phyloP scores from a whole-genome alignment of 176 grass and related monocot genomes.

The Cenchrus americanus region DNA sequence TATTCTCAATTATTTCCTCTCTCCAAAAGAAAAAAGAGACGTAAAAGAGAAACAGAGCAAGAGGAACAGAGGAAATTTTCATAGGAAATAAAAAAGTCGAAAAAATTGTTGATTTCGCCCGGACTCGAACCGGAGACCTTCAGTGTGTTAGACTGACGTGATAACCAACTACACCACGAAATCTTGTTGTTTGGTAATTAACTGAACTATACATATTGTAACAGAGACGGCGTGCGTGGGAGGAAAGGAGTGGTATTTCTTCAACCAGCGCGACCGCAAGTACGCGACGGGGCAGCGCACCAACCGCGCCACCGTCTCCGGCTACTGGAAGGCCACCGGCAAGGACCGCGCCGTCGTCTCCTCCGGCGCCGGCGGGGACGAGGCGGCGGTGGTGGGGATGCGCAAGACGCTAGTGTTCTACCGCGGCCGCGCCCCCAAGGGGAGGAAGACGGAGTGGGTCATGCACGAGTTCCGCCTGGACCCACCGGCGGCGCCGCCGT shows the following conservation, averaged over 20 bases:
- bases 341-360: constrained; percentile 51
- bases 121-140: constrained; percentile 77
- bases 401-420: constrained; percentile 87
- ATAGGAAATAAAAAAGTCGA: background rate
- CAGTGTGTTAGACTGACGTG: constrained; percentile 88
- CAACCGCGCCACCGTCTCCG: constrained; percentile 67
- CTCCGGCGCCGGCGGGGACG: background rate
- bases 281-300: constrained; percentile 71
- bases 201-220: no score
- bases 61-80: background rate
- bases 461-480: constrained; percentile 77
- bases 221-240: constrained; percentile 40
- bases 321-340: constrained; percentile 77
- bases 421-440: constrained; percentile 64
- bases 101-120: constrained; percentile 49
- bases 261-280: constrained; percentile 72
- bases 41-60: background rate
- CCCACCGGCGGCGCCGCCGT: background rate
- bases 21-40: background rate
- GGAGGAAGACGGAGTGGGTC: constrained; percentile 72
- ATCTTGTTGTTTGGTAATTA: background rate
- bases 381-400: constrained; percentile 47
- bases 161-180: constrained; percentile 94
- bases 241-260: constrained; percentile 76
- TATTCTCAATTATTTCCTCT: background rate